Conservation (phyloP, 2,329 filamentous ascomycete genomes). For the Monosporascus ibericus region DNA sequence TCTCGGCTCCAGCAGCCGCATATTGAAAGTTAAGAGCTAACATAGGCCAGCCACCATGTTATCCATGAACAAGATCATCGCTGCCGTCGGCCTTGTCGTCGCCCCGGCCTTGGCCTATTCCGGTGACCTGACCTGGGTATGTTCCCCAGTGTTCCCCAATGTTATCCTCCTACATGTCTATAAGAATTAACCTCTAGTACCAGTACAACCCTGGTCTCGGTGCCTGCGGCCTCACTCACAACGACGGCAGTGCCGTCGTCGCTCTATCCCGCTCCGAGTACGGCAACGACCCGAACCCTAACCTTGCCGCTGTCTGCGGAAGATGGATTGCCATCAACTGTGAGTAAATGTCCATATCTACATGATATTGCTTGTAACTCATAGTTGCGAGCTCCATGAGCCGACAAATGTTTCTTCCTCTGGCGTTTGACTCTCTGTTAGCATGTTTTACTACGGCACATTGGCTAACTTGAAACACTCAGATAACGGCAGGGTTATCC, state of each 20-base stretch:
- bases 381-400: too few species aligned
- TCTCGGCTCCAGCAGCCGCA: neutral
- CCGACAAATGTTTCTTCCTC: too few species aligned
- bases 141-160: too few species aligned
- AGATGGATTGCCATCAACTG: constrained; percentile 21
- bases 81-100: constrained; percentile 11
- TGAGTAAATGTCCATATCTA: neutral
- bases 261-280: constrained; percentile 21
- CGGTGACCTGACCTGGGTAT: constrained; percentile 17
- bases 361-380: neutral
- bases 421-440: too few species aligned
- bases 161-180: too few species aligned
- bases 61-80: constrained; percentile 14
- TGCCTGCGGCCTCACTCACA: constrained; percentile 18
- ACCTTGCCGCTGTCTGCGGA: constrained; percentile 19
- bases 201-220: constrained; percentile 22
- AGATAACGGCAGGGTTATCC: constrained; percentile 14
- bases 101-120: constrained; percentile 4
- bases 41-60: constrained; percentile 13
- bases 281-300: constrained; percentile 12
- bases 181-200: neutral
- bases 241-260: constrained; percentile 18
- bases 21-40: neutral
- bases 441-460: neutral
- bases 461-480: neutral